A percentile compares a stretch with the other conserved stretches of the same genome.
These are phyloP conservation scores for Infundibulicybe gibba DNA, from an alignment of 768 basidiomycete species.

Conservation along the genomic window DNA sequence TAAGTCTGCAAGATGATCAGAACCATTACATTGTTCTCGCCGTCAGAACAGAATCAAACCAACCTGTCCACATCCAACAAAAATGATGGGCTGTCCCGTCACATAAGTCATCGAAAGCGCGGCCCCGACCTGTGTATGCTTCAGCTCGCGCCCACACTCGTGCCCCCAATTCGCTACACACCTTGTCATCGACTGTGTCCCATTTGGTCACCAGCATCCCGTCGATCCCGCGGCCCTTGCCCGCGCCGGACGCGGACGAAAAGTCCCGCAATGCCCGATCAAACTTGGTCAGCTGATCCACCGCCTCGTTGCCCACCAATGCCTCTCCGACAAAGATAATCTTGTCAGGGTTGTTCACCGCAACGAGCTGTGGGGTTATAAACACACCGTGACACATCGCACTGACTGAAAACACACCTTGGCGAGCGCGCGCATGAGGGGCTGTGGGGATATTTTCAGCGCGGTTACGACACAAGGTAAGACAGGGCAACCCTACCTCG, in stretches of 20 bases:
- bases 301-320: constrained; percentile 96
- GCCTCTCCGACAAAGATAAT: constrained; percentile 98
- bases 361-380: constrained; percentile 60
- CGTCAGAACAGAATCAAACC: constrained; percentile 14
- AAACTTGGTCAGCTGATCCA: constrained; percentile 96
- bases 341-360: constrained; percentile 94
- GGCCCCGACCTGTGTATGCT: constrained; percentile 76
- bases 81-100: constrained; percentile 96
- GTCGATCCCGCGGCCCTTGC: constrained; percentile 88
- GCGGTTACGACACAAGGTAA: not conserved
- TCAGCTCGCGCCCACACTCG: constrained; percentile 1
- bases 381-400: not conserved
- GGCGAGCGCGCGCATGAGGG: constrained; percentile 96
- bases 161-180: constrained; percentile 24
- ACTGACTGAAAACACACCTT: constrained; percentile 50
- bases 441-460: constrained; percentile 38
- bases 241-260: constrained; percentile 64
- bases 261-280: constrained; percentile 93
- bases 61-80: constrained; percentile 97
- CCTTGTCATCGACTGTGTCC: constrained; percentile 98
- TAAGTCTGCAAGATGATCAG: constrained; percentile 63
- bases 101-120: constrained; percentile 99
- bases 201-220: constrained; percentile 99
- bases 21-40: not conserved
- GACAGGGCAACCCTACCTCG: constrained; percentile 52